A percentile compares a stretch with the other conserved stretches of the same genome.
phyloP scores from a whole-genome alignment of 2,329 filamentous ascomycete species.

The Fusarium bactridioides region DNA sequence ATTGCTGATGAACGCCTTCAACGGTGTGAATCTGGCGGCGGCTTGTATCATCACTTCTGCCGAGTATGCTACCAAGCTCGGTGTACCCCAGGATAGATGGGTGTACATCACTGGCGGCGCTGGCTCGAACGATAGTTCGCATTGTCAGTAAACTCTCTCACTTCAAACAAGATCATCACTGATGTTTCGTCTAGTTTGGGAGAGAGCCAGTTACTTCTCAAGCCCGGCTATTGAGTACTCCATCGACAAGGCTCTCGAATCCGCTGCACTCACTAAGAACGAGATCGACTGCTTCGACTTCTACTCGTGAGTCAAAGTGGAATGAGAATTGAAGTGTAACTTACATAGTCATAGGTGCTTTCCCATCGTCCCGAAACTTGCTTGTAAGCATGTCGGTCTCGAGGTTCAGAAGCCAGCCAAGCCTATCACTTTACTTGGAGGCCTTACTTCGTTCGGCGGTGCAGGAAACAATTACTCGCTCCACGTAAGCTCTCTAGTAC shows the following conservation, averaged over 20 bases:
- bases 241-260: constrained; percentile 60
- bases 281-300: constrained; percentile 70
- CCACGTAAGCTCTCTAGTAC: constrained; percentile 56
- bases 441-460: constrained; percentile 73
- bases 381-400: constrained; percentile 66
- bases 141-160: constrained; percentile 53
- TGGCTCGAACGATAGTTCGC: constrained; percentile 61
- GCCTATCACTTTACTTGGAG: constrained; percentile 68
- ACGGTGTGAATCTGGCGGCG: constrained; percentile 70
- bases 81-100: constrained; percentile 64
- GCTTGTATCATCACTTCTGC: constrained; percentile 68
- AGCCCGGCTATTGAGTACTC: constrained; percentile 66
- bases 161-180: accelerated
- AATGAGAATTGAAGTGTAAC: accelerated
- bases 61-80: constrained; percentile 60
- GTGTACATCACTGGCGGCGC: constrained; percentile 71
- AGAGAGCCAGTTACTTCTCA: constrained; percentile 64
- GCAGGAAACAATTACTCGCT: constrained; percentile 77
- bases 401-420: constrained; percentile 55
- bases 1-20: constrained; percentile 76
- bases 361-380: constrained; percentile 73
- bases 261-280: constrained; percentile 55
- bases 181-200: constrained; percentile 59
- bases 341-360: constrained; percentile 61
- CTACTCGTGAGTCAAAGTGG: constrained; percentile 58